A percentile compares a stretch with the other conserved stretches of the same genome.
phyloP scores from a whole-genome alignment of 2,329 filamentous ascomycete genomes.

The Helotiales sp. region DNA sequence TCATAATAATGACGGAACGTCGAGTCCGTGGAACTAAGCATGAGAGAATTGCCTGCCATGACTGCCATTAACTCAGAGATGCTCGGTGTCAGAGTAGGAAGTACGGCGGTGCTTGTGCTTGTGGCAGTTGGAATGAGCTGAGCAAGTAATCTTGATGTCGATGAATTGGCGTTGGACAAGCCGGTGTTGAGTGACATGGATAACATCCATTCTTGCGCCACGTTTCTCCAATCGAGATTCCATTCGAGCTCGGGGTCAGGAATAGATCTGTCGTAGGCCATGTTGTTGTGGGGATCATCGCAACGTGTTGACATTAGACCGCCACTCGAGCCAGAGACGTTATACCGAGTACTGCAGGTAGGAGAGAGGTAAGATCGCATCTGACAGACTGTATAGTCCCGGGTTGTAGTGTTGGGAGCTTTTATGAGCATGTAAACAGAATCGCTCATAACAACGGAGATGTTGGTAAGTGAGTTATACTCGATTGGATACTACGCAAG shows the following conservation, averaged over 20 bases:
- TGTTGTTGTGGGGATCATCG: slow-evolving; percentile 51
- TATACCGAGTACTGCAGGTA: slow-evolving; percentile 64
- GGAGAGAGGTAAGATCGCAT: slow-evolving; percentile 63
- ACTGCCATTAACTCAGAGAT: slow-evolving; percentile 75
- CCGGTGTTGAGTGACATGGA: slow-evolving; percentile 59
- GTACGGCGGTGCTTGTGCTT: slow-evolving; percentile 40
- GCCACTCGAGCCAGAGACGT: slow-evolving; percentile 56
- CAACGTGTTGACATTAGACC: slow-evolving; percentile 62
- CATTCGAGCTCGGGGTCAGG: slow-evolving; percentile 35
- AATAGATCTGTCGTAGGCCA: slow-evolving; percentile 54
- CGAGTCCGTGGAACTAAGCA: slow-evolving; percentile 57
- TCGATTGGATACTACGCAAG: slow-evolving; percentile 50
- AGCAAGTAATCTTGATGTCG: slow-evolving; percentile 58
- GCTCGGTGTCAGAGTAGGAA: slow-evolving; percentile 53
- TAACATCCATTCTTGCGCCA: slow-evolving; percentile 54
- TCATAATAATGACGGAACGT: slow-evolving; percentile 62
- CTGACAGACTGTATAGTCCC: slow-evolving; percentile 67
- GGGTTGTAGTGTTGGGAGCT: slow-evolving; percentile 30
- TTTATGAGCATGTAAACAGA: slow-evolving; percentile 69
- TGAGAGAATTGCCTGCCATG: slow-evolving; percentile 64
- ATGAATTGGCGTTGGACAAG: slow-evolving; percentile 53
- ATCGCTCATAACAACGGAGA: slow-evolving; percentile 46
- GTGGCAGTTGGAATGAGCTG: slow-evolving; percentile 49
- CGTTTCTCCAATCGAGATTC: slow-evolving; percentile 52
- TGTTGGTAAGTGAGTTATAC: slow-evolving; percentile 68